Conservation (phyloP, 768 basidiomycete species). For the Chalciporus chontae region DNA sequence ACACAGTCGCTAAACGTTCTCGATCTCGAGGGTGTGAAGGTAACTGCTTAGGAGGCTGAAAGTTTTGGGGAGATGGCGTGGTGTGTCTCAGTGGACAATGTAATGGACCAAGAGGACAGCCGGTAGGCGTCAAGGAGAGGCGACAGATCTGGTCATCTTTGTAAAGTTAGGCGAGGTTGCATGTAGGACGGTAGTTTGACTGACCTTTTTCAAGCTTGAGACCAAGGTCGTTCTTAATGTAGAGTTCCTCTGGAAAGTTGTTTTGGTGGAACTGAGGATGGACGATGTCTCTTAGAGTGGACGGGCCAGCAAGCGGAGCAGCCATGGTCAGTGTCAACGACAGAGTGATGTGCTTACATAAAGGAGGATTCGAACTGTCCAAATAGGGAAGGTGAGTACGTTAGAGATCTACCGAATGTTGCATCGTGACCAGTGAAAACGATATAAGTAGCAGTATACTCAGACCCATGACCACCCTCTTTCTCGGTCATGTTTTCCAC, state of each 20-base stretch:
- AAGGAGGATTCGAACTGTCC: background rate
- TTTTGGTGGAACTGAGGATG: slow-evolving; percentile 94
- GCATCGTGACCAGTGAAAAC: background rate
- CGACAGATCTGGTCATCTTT: slow-evolving; percentile 96
- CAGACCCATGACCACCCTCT: background rate
- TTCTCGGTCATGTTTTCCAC: background rate
- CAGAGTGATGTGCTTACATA: slow-evolving; percentile 6
- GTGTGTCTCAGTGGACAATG: slow-evolving; percentile 94
- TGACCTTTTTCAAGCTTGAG: slow-evolving; percentile 90
- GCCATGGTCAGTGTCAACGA: slow-evolving; percentile 34
- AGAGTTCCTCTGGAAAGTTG: slow-evolving; percentile 76
- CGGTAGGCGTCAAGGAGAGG: slow-evolving; percentile 72
- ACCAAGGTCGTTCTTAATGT: slow-evolving; percentile 77
- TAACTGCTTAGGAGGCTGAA: slow-evolving; percentile 79
- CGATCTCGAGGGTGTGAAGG: slow-evolving; percentile 82
- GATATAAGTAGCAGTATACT: background rate
- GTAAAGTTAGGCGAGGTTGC: background rate
- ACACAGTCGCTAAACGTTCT: slow-evolving; percentile 86
- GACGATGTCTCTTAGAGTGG: slow-evolving; percentile 64
- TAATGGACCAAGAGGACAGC: slow-evolving; percentile 88
- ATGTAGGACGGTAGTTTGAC: background rate
- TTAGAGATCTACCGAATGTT: background rate
- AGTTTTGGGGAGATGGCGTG: slow-evolving; percentile 81
- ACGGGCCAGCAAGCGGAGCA: slow-evolving; percentile 55
- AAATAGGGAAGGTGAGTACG: slow-evolving; percentile 3